Evolutionary conservation across 2,329 filamentous ascomycete genomes (phyloP), one percentile per base, ranked within the genome.

Genomic region (Leptographium radiaticola): DNA sequence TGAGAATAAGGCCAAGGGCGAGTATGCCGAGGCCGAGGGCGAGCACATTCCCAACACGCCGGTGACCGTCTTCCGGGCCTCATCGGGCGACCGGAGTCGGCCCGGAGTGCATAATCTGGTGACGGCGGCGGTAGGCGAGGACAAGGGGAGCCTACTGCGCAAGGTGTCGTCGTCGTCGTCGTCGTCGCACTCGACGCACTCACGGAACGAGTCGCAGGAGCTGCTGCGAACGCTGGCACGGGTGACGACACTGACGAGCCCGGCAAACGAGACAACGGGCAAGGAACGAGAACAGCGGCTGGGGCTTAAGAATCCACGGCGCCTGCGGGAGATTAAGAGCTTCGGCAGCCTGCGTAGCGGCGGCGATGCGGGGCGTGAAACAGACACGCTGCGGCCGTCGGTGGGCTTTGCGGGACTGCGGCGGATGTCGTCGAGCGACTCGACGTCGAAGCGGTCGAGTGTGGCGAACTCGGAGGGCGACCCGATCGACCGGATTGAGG

Each of bases 401-500:
- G 74, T 79, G 39, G 73, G 70, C 49, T 79, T 77, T 60, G 63
- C 66, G 7, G 71, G 71, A 36, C 61, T 79, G 42, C 66, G 64
- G 43, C 69, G 72, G 52, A 66, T 63, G 52, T 61, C 65, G 13
- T 78, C 75, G 2, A 65, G 64, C 31, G 75, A 77, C 49, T 76
- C 75, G 44, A 60, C 66, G 53, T 7, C 65, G 59, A 79, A 77
- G 64, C 67, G 69, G 53, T 70, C 69, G 39, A 77, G 73, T 62
- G 64, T 70, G 61, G 62, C 65, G 6, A 67, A 71, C 55, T 79
- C 77, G 0, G 76, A 80, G 53, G 61, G 66, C 15, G 78, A 81
- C 56, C 77, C 78, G 6, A 75, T 71, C 1, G 76, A 77, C 59
- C 75, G 77, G 46, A 79, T 81, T 51, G 72, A 77, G 59, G 74